Evolutionary conservation across 495 filamentous ascomycete genomes (phyloP).

Genomic region (Patellaria atrata): DNA sequence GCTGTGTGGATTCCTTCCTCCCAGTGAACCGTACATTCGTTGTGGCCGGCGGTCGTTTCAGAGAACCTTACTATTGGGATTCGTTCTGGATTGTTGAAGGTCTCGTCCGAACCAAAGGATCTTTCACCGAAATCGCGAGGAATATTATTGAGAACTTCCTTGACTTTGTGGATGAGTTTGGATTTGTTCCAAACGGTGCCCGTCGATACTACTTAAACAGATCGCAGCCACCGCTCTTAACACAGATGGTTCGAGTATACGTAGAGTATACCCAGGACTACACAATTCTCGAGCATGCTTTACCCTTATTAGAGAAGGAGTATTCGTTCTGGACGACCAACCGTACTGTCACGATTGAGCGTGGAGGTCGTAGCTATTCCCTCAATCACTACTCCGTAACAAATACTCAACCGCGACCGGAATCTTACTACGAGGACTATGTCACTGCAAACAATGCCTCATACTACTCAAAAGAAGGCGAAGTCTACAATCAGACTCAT

Average conservation of each 20-base stretch:
- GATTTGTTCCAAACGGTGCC: constrained; percentile 21
- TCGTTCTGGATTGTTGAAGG: constrained; percentile 22
- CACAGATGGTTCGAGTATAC: constrained; percentile 21
- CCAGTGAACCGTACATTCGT: constrained; percentile 22
- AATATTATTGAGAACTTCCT: constrained; percentile 24
- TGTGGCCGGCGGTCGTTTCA: constrained; percentile 22
- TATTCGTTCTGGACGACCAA: constrained; percentile 18
- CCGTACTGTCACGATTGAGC: constrained; percentile 12
- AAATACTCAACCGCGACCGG: constrained; percentile 22
- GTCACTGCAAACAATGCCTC: constrained; percentile 17
- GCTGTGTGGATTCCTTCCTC: constrained; percentile 20
- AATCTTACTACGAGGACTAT: constrained; percentile 22
- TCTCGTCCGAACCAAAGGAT: constrained; percentile 18
- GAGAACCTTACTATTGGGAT: constrained; percentile 24
- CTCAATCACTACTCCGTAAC: constrained; percentile 17
- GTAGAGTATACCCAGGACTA: constrained; percentile 17
- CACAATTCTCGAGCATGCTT: constrained; percentile 17
- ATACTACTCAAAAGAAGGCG: constrained; percentile 17
- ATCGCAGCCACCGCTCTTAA: constrained; percentile 19
- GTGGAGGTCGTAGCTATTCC: constrained; percentile 7
- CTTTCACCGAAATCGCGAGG: constrained; percentile 19
- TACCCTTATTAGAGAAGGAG: constrained; percentile 18
- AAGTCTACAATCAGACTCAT: constrained; percentile 12
- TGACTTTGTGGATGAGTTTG: constrained; percentile 19
- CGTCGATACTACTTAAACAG: constrained; percentile 21